phyloP scores from a whole-genome alignment of 352 stramenopile species.

The Phytopythium montanum region DNA sequence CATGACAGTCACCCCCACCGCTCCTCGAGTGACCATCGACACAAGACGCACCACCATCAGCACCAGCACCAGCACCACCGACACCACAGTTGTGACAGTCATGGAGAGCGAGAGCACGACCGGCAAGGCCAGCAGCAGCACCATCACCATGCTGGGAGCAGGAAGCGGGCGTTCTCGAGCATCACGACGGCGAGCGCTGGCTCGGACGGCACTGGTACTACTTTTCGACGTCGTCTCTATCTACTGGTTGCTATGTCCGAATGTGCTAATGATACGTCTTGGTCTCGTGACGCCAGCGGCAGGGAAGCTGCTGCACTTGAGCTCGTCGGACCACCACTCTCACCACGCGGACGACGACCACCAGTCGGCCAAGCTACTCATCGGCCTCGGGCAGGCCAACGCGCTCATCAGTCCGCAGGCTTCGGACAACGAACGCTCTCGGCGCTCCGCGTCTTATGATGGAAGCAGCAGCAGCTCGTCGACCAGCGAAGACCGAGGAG shows the following conservation, averaged over 20 bases:
- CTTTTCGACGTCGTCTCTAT: neutral
- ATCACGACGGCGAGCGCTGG: conserved; percentile 13
- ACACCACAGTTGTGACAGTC: neutral
- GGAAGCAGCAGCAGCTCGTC: neutral
- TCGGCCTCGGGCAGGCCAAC: conserved; percentile 37
- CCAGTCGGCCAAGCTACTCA: conserved; percentile 53
- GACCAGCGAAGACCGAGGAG: neutral
- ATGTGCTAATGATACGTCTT: neutral
- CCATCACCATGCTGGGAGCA: neutral
- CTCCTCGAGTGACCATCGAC: neutral
- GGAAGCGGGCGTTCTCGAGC: conserved; percentile 24
- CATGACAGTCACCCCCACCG: neutral
- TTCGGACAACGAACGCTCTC: conserved; percentile 2
- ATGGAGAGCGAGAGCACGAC: neutral
- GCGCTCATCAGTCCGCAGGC: conserved; percentile 3
- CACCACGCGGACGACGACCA: conserved; percentile 25
- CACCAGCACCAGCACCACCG: neutral
- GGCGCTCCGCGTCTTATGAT: neutral
- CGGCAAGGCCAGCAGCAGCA: neutral
- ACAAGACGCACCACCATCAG: neutral
- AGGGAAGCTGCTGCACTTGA: conserved; percentile 27
- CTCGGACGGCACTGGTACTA: conserved; percentile 16
- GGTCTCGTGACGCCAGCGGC: conserved; percentile 7
- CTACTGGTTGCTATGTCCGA: neutral
- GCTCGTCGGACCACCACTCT: conserved; percentile 8